Percentiles rank a stretch among this genome's conserved stretches.
These are phyloP conservation scores for Septoria petroselini DNA, from an alignment of 2,329 filamentous ascomycete species.

Conservation along the genomic window DNA sequence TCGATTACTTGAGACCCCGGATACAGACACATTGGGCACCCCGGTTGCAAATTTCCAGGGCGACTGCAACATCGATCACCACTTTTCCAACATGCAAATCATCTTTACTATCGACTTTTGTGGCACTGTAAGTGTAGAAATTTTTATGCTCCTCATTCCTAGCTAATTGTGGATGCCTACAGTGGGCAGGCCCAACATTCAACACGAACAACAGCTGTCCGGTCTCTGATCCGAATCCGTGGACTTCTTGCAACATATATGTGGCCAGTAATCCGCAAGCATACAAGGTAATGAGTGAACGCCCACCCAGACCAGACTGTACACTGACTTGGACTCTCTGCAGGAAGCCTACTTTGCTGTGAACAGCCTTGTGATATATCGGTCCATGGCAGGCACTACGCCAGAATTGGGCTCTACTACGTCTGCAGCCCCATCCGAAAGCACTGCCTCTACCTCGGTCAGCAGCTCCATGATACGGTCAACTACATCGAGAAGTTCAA, in stretches of 20 bases:
- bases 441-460: constrained; percentile 22
- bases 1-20: constrained; percentile 47
- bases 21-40: constrained; percentile 59
- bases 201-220: constrained; percentile 29
- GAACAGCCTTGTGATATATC: constrained; percentile 42
- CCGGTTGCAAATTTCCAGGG: constrained; percentile 62
- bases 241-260: constrained; percentile 34
- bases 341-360: constrained; percentile 42
- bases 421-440: constrained; percentile 22
- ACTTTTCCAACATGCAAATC: constrained; percentile 39
- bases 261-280: constrained; percentile 21
- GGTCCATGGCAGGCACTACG: constrained; percentile 17
- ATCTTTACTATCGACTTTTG: constrained; percentile 41
- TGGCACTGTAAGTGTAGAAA: constrained; percentile 28
- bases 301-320: neutral
- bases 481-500: constrained; percentile 19
- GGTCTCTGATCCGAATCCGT: constrained; percentile 31
- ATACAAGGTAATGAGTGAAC: constrained; percentile 26
- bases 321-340: neutral
- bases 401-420: constrained; percentile 17
- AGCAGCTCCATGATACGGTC: constrained; percentile 22
- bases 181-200: constrained; percentile 36
- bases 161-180: neutral
- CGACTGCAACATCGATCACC: constrained; percentile 38
- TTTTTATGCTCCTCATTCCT: neutral